These are phyloP conservation scores for Isabelozyma gotoi DNA, from an alignment of 805 yeast genomes.

Conservation along the genomic window DNA sequence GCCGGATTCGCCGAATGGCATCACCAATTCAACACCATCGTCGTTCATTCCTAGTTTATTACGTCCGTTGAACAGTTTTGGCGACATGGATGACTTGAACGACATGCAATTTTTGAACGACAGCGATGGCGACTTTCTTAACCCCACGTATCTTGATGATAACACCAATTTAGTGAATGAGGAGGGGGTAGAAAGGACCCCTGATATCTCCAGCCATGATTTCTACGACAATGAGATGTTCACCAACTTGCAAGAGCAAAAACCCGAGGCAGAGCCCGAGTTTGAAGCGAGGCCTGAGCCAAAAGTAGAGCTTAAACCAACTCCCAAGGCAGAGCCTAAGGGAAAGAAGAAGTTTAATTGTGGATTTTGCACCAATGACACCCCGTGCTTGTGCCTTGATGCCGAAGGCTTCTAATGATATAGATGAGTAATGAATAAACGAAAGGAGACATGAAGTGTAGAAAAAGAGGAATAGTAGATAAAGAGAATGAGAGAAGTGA, in stretches of 20 bases:
- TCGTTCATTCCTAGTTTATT: conserved; percentile 12
- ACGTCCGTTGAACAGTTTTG: conserved; percentile 1
- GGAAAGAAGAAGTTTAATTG: conserved; percentile 25
- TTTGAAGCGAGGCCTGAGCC: not conserved
- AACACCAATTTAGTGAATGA: conserved; percentile 2
- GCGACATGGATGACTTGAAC: not conserved
- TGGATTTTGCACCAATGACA: conserved; percentile 38
- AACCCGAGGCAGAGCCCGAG: too few relatives aligned
- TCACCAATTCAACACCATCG: not conserved
- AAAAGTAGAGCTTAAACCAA: conserved; percentile 1
- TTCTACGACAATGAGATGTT: conserved; percentile 2
- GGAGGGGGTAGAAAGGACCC: not conserved
- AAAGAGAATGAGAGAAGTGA: too few relatives aligned
- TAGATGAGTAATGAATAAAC: not conserved
- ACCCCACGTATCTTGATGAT: not conserved
- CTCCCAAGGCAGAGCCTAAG: conserved; percentile 5
- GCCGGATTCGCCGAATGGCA: not conserved
- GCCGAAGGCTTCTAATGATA: conserved; percentile 19
- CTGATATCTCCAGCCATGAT: not conserved
- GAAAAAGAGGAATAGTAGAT: not conserved
- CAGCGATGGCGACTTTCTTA: not conserved
- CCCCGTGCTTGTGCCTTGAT: conserved; percentile 43
- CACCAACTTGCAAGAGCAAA: not conserved
- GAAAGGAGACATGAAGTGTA: not conserved
- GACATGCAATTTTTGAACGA: not conserved